Base-by-base conservation (phyloP, 2,329 filamentous ascomycete genomes). In the Neofusicoccum umdonicola region DNA sequence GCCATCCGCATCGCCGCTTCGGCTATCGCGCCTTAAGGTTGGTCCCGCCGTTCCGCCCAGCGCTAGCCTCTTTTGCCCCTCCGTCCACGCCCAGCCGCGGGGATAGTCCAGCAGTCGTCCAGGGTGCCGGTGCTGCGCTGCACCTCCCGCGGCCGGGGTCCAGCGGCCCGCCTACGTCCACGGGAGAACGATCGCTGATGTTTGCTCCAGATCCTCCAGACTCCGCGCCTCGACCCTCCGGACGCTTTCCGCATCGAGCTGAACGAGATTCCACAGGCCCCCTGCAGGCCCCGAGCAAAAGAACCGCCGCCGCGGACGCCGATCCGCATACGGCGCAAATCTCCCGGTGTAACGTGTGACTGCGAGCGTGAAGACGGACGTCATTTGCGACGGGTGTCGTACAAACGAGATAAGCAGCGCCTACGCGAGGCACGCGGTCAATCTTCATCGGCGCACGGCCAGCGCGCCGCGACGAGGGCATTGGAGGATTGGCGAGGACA, bases 371-470 rank as follows among this genome's bases (percentile, higher is more conserved):
- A 65, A 65, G 54, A 65, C 39, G 44, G 63, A 65, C 63, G 63
- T 65, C 63, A 65, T 60, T 64, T 61, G 63, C 63, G 56, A 42
- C 63, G 22, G 45, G 45, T 19, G 63, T 65, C 27, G 56, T 44
- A 65, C 63, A 51, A 41, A 27, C 8, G 27, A 22, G 52, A 64
- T 41, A 64, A 58, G 41, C 61, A 63, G 60, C 37, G n/a, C 60
- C 31, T 15, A 12, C 6, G n/a, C 45, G 41, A 44, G 37, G 9
- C 48, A 52, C 47, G 48, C 61, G 50, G 35, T 47, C 50, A 56
- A 56, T 63, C 61, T 63, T 63, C 61, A 63, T 63, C 61, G 41
- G 61, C 50, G 61, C 61, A 63, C 61, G 61, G 41, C 50, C 61
- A 47, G 39, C 48, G 13, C 13, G 7, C 35, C 31, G 27, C 11